Base-by-base conservation (phyloP, 768 basidiomycete genomes). In the Candolleomyces aberdarensis region DNA sequence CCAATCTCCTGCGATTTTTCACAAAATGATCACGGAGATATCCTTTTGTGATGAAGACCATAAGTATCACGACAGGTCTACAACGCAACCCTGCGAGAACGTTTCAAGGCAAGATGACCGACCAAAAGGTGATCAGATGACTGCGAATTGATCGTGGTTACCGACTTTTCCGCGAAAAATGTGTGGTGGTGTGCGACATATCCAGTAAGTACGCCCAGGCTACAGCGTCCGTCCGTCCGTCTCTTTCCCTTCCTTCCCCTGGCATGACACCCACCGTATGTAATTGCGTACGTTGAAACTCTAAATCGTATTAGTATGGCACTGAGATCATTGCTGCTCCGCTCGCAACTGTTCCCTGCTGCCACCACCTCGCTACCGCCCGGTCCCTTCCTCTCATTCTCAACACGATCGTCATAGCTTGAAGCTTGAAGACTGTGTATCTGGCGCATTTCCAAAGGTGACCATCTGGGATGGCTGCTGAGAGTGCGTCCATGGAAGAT, bases 91-190 rank as follows among this genome's bases (percentile, higher is more conserved):
- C 9, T 32, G 32, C 32, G 32, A 9, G 32, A 32, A 7, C 11
- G 36, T 36, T 36, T 36, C 36, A 36, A 36, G 36, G 36, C 36
- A 11, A 36, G 36, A 36, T 36, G 36, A 36, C 8, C 36, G 11
- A 36, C 36, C 36, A 36, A 36, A 36, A 36, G 36, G 36, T 14
- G 13, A 19, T 29, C 22, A 51, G 2, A 51, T 41, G 41, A 39
- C 39, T 43, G 54, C 54, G 36, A 43, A 43, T 43, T 56, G 54
- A 56, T 56, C 54, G 54, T 56, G 54, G 36, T 19, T 19, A 56
- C 39, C 39, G 40, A 56, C 40, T 19, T 41, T 41, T 19, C 13
- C 20, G 54, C 54, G 36, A 46, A 46, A 17, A 17, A 17, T 17
- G 44, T 17, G 15, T 20, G 15, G 44, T 17, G 19, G 44, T 17